These are phyloP conservation scores for Pugionium cornutum DNA, from an alignment of 345 rosid genomes.

Conservation along the genomic window DNA sequence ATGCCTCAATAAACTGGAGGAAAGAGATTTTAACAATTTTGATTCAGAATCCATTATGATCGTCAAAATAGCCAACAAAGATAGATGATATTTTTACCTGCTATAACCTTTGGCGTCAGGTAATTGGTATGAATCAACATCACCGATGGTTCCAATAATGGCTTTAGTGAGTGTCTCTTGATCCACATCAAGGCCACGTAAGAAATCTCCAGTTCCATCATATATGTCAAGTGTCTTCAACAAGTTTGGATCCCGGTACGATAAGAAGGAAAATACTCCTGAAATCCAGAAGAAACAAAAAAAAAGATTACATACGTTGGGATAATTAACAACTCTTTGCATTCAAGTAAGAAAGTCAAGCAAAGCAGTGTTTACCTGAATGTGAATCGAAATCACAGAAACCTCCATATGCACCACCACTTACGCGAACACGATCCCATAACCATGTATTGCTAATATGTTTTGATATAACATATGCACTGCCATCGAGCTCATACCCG, in stretches of 20 bases:
- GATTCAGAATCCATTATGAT: conserved; percentile 10
- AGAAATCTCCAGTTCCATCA: conserved; percentile 82
- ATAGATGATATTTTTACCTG: conserved; percentile 49
- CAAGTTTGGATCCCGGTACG: conserved; percentile 94
- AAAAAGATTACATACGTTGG: conserved; percentile 7
- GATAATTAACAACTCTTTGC: background rate
- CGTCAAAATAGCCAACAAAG: background rate
- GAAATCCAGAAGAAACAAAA: conserved; percentile 22
- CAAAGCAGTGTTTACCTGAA: conserved; percentile 59
- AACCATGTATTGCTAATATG: conserved; percentile 88
- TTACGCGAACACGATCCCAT: conserved; percentile 97
- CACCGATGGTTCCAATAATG: conserved; percentile 94
- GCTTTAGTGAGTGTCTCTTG: conserved; percentile 85
- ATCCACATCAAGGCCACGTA: conserved; percentile 78
- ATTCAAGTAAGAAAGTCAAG: background rate
- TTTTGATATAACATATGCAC: conserved; percentile 91
- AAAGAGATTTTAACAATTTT: conserved; percentile 20
- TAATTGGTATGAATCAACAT: conserved; percentile 89
- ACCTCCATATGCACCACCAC: conserved; percentile 99
- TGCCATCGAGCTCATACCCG: conserved; percentile 82
- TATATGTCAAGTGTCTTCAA: conserved; percentile 85
- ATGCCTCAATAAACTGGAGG: conserved; percentile 59
- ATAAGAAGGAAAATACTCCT: conserved; percentile 83
- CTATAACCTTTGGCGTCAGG: conserved; percentile 99
- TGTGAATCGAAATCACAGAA: conserved; percentile 92